Base-by-base conservation (phyloP, 768 basidiomycete genomes). In the Lentinula sp. region DNA sequence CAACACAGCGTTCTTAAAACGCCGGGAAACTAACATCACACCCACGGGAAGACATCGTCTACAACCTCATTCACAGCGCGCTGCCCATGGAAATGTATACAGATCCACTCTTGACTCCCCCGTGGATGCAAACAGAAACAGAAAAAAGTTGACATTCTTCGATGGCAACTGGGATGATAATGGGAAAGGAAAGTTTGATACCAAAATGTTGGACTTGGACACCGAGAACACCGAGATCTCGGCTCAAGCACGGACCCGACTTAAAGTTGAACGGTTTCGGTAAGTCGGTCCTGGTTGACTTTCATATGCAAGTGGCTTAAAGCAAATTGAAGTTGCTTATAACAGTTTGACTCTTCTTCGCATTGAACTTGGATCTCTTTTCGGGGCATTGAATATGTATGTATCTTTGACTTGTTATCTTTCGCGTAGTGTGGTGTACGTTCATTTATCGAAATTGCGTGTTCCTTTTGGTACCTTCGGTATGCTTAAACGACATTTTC, bases 21-120 rank as follows among this genome's bases (percentile, higher is more conserved):
- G 81, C 62, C 67, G 72, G 66, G 81, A 81, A 52, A 81, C 81
- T 4, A 81, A 80, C 36, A 67, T 80, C 61, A 82, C 78, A 18
- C 71, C 74, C 46, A 78, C 76, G 51, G 79, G 78, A 57, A 73
- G 73, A 60, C 77, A 78, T 62, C 59, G 58, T 35, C 23, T 49
- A 51, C 28, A 1, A 1, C 50, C 18, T 16, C 32, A 2, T 28
- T 28, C 28, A 28, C 28, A 28, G 28, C 28, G 28, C 28, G 3
- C 28, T 33, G 23, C 6, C 2, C 0, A 23, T 50, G 23, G 23
- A 50, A 13, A 3, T 32, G 9, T 50, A 23, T 7, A 5, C 18
- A 28, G 28, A 28, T 28, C 28, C 28, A 28, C 28, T 28, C 1
- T 28, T 28, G 28, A 28, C 12, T 3, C 37, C 32, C 8, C 20